A percentile compares a stretch with the other conserved stretches of the same genome.
Evolutionary conservation across 306 rosid genomes (phyloP).

Genomic region (Cucumis cinereus): DNA sequence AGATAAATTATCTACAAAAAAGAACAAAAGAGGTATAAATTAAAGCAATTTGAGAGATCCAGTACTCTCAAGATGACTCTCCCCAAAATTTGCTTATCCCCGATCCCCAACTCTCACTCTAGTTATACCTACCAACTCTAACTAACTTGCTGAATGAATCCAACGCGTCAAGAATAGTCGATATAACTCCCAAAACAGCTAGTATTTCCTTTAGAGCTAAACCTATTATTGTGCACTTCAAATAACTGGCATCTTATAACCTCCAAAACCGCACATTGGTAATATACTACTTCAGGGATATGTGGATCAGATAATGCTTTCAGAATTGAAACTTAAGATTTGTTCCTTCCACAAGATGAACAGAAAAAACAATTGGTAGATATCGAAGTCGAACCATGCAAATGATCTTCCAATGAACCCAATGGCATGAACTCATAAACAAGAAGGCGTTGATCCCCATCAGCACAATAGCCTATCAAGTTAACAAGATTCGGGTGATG

Average conservation of each 20-base stretch:
- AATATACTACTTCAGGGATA: neutral
- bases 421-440: constrained; percentile 94
- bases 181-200: neutral
- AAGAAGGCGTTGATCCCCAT: constrained; percentile 72
- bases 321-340: neutral
- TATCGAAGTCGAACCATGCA: constrained; percentile 77
- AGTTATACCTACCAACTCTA: neutral
- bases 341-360: neutral
- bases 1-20: neutral
- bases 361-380: constrained; percentile 6
- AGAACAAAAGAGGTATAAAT: neutral
- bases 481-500: constrained; percentile 96
- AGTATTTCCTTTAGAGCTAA: neutral
- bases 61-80: neutral
- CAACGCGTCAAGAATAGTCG: neutral
- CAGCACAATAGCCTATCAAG: constrained; percentile 89
- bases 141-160: neutral
- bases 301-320: neutral
- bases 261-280: neutral
- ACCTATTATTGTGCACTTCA: neutral
- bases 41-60: neutral
- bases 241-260: neutral
- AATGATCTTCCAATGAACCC: constrained; percentile 99
- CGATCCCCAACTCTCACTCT: neutral
- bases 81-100: neutral